These are phyloP conservation scores for Diaporthe ampelina DNA, from an alignment of 2,329 filamentous ascomycete species.

Conservation along the genomic window DNA sequence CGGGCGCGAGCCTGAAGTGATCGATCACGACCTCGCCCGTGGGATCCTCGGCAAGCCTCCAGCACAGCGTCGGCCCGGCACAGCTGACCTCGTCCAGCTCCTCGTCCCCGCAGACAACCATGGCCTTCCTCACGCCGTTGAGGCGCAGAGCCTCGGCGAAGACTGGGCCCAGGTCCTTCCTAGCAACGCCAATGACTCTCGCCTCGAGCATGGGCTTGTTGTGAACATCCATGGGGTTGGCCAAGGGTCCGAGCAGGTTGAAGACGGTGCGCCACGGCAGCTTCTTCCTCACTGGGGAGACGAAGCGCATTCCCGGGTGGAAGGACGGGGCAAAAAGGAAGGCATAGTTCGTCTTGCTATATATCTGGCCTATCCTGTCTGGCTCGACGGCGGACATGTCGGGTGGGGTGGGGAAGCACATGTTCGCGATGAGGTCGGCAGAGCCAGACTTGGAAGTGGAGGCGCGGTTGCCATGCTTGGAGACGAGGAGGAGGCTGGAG, in stretches of 20 bases:
- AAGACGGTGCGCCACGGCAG: slow-evolving; percentile 97
- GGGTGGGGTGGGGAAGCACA: slow-evolving; percentile 76
- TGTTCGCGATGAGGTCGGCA: slow-evolving; percentile 87
- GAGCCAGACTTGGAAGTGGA: slow-evolving; percentile 97
- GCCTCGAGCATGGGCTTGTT: slow-evolving; percentile 77
- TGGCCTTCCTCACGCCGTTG: slow-evolving; percentile 82
- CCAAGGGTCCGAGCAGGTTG: slow-evolving; percentile 93
- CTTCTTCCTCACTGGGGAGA: slow-evolving; percentile 86
- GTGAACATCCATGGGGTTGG: slow-evolving; percentile 85
- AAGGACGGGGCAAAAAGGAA: slow-evolving; percentile 97
- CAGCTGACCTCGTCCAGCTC: slow-evolving; percentile 97
- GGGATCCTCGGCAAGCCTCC: slow-evolving; percentile 74
- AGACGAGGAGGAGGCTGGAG: slow-evolving; percentile 85
- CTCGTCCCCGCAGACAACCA: slow-evolving; percentile 94
- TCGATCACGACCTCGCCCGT: slow-evolving; percentile 70
- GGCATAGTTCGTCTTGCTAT: slow-evolving; percentile 87
- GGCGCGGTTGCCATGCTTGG: slow-evolving; percentile 96
- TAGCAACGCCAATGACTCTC: slow-evolving; percentile 91
- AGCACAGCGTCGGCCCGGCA: slow-evolving; percentile 89
- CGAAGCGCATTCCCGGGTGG: slow-evolving; percentile 94
- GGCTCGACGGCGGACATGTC: slow-evolving; percentile 82
- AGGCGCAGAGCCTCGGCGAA: slow-evolving; percentile 88
- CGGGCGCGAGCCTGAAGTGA: slow-evolving; percentile 82
- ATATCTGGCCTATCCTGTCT: slow-evolving; percentile 78
- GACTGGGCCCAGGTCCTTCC: slow-evolving; percentile 86